A percentile compares a stretch with the other conserved stretches of the same genome.
Conservation (phyloP, 2,329 filamentous ascomycete genomes). For the Fusarium pseudoanthophilum region DNA sequence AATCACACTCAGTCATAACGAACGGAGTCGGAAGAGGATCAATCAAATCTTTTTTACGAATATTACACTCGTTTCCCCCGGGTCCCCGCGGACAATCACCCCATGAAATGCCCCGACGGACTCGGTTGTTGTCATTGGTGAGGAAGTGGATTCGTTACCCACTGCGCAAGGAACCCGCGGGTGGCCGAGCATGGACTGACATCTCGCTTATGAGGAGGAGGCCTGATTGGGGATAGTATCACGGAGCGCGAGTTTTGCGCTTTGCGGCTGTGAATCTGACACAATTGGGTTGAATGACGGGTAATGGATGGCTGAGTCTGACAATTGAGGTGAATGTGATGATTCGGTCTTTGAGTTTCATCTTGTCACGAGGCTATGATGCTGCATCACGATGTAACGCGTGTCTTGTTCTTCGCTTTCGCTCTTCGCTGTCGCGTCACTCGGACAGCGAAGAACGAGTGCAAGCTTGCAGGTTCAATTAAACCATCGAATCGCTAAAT, state of each 20-base stretch:
- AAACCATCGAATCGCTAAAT: neutral
- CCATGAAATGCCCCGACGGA: constrained; percentile 19
- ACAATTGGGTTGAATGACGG: accelerated
- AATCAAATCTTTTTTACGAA: neutral
- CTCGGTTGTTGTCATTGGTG: neutral
- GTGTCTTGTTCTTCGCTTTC: neutral
- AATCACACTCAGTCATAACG: neutral
- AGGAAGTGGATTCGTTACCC: neutral
- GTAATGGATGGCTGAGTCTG: neutral
- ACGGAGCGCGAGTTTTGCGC: neutral
- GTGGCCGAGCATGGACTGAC: constrained; percentile 10
- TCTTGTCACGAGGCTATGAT: neutral
- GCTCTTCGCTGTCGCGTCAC: neutral
- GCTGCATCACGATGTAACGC: neutral
- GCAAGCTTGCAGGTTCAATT: neutral
- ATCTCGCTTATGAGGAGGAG: constrained; percentile 16
- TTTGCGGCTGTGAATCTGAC: neutral
- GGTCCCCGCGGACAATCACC: constrained; percentile 1
- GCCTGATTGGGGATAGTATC: neutral
- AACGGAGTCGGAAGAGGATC: neutral
- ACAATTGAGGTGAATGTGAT: neutral
- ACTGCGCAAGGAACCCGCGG: constrained; percentile 19
- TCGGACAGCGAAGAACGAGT: neutral
- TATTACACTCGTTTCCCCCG: neutral
- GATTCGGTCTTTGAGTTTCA: neutral